A percentile compares a stretch with the other conserved stretches of the same genome.
Evolutionary conservation across 805 yeast genomes (phyloP).

Genomic region (Yamadazyma philogaea): DNA sequence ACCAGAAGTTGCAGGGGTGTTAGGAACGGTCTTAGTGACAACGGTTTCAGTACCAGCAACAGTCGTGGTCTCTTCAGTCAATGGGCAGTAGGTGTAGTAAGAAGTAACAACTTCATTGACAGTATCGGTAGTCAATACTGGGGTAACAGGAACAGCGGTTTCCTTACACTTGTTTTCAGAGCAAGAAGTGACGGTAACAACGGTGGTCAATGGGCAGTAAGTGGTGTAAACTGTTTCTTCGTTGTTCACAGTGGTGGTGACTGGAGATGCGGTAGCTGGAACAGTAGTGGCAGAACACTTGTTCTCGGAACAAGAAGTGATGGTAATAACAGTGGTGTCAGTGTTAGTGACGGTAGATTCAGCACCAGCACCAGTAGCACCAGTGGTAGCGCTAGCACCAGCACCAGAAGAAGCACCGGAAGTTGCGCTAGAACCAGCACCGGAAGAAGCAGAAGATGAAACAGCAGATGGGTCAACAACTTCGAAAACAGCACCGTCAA

Average conservation of each 20-base stretch:
- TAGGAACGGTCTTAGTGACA: constrained; percentile 20
- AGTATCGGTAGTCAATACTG: constrained; percentile 25
- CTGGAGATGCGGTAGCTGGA: constrained; percentile 20
- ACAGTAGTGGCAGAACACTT: constrained; percentile 28
- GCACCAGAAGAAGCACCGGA: background rate
- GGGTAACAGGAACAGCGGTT: constrained; percentile 29
- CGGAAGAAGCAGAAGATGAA: constrained; percentile 16
- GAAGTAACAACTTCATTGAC: constrained; percentile 22
- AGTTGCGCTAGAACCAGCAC: constrained; percentile 12
- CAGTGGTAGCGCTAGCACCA: constrained; percentile 12
- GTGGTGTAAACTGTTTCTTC: constrained; percentile 16
- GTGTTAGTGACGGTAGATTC: constrained; percentile 19
- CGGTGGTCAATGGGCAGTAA: constrained; percentile 22
- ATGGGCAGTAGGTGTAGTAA: constrained; percentile 40
- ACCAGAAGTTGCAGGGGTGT: constrained; percentile 19
- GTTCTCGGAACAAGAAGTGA: constrained; percentile 34
- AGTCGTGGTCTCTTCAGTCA: constrained; percentile 17
- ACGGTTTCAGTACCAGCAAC: constrained; percentile 10
- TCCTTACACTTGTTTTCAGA: constrained; percentile 27
- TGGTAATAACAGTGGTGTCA: constrained; percentile 30
- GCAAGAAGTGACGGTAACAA: constrained; percentile 36
- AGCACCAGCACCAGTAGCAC: constrained; percentile 11
- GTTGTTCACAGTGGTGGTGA: constrained; percentile 18
- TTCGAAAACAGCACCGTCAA: constrained; percentile 24
- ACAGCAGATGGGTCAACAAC: constrained; percentile 16